Evolutionary conservation across 495 filamentous ascomycete species (phyloP).

Genomic region (Saxispiralis lemnorum): DNA sequence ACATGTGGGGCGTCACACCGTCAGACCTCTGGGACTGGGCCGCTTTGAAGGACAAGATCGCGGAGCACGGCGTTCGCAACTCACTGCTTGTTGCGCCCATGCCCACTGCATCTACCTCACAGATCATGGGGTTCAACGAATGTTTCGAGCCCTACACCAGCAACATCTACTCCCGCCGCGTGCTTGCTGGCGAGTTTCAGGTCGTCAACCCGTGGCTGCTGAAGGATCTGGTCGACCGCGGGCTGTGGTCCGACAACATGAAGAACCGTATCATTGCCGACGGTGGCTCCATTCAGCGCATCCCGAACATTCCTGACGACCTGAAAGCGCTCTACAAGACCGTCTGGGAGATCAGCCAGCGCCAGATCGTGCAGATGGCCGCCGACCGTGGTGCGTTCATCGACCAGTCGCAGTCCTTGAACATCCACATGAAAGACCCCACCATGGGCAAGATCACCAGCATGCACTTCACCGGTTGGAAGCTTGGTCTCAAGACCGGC

Average conservation of each 20-base stretch:
- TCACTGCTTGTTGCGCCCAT: slow-evolving; percentile 88
- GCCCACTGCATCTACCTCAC: slow-evolving; percentile 89
- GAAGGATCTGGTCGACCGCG: slow-evolving; percentile 94
- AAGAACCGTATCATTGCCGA: slow-evolving; percentile 99
- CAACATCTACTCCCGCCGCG: slow-evolving; percentile 98
- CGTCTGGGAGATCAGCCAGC: slow-evolving; percentile 98
- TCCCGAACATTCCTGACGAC: slow-evolving; percentile 85
- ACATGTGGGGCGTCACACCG: slow-evolving; percentile 93
- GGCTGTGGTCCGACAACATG: slow-evolving; percentile 98
- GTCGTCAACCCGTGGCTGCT: slow-evolving; percentile 98
- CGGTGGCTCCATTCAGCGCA: slow-evolving; percentile 87
- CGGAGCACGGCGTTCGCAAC: slow-evolving; percentile 83
- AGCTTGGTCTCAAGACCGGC: slow-evolving; percentile 94
- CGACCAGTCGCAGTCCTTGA: slow-evolving; percentile 94
- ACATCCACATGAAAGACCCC: slow-evolving; percentile 97
- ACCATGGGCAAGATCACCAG: slow-evolving; percentile 99
- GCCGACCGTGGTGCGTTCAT: slow-evolving; percentile 96
- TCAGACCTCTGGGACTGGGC: slow-evolving; percentile 94
- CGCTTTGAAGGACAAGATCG: slow-evolving; percentile 72
- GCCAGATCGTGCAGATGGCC: slow-evolving; percentile 87
- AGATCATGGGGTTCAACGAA: slow-evolving; percentile 96
- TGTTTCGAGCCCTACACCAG: slow-evolving; percentile 99
- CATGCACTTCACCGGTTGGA: slow-evolving; percentile 99
- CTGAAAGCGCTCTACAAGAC: slow-evolving; percentile 98
- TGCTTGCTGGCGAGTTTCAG: slow-evolving; percentile 95